phyloP scores from a whole-genome alignment of 768 basidiomycete genomes.

The Leccinellum albellum region DNA sequence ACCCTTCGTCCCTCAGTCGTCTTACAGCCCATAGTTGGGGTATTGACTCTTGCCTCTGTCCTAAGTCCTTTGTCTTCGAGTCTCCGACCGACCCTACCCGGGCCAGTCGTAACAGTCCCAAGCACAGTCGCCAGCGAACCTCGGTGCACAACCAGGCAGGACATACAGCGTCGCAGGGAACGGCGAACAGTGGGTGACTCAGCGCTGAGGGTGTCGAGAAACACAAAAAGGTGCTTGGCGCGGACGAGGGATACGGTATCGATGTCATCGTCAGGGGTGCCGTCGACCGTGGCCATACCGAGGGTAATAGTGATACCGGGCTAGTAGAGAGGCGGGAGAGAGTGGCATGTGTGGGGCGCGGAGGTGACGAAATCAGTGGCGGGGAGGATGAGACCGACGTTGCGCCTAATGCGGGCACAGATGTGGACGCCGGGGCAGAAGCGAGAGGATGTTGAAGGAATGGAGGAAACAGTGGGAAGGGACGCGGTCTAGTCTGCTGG shows the following conservation, averaged over 20 bases:
- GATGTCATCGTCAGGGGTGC: conserved; percentile 3
- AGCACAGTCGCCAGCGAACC: conserved; percentile 59
- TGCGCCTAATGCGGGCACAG: background rate
- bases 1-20: too few species aligned
- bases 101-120: too few species aligned
- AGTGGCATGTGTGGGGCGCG: conserved; percentile 32
- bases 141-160: conserved; percentile 68
- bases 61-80: too few species aligned
- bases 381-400: background rate
- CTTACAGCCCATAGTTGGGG: too few species aligned
- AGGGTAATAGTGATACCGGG: conserved; percentile 48
- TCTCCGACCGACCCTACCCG: too few species aligned
- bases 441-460: background rate
- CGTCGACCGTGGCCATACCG: conserved; percentile 13
- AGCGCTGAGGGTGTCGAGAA: conserved; percentile 19
- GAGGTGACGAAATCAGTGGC: background rate
- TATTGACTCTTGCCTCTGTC: too few species aligned
- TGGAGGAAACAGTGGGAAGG: conserved; percentile 6
- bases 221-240: conserved; percentile 11
- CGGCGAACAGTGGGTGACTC: conserved; percentile 49
- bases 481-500: conserved; percentile 15
- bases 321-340: conserved; percentile 46
- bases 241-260: conserved; percentile 6
- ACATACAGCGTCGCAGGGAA: conserved; percentile 45
- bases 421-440: background rate